phyloP scores from a whole-genome alignment of 768 basidiomycete genomes.

The Grammothele lineata region DNA sequence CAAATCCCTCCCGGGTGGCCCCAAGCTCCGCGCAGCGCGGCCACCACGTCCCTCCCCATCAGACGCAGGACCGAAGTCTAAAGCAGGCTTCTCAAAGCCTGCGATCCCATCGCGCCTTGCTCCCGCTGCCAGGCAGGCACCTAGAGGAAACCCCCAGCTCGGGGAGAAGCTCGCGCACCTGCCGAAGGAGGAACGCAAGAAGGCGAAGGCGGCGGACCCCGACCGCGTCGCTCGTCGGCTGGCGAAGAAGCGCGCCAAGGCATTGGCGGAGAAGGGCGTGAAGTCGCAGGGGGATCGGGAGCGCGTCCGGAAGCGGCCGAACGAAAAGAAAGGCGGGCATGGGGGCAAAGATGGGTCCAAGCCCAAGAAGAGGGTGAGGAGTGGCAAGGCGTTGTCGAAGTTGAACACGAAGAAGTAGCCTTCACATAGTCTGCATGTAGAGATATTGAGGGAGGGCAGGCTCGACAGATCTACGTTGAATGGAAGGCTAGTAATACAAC shows the following conservation, averaged over 20 bases:
- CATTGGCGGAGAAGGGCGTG: slow-evolving; percentile 41
- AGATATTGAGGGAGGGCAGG: too few relatives aligned
- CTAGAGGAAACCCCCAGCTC: slow-evolving; percentile 79
- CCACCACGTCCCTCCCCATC: slow-evolving; percentile 21
- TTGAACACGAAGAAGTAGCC: slow-evolving; percentile 54
- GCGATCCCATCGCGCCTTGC: slow-evolving; percentile 5
- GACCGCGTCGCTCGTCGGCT: slow-evolving; percentile 79
- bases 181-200: slow-evolving; percentile 83
- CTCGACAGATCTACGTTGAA: too few relatives aligned
- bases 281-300: slow-evolving; percentile 37
- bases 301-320: slow-evolving; percentile 40
- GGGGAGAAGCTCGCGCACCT: slow-evolving; percentile 75
- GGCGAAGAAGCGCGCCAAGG: slow-evolving; percentile 85
- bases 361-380: slow-evolving; percentile 45
- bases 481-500: slow-evolving; percentile 17
- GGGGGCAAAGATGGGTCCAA: slow-evolving; percentile 26
- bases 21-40: slow-evolving; percentile 22
- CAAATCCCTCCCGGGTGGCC: slow-evolving; percentile 58
- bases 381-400: slow-evolving; percentile 49
- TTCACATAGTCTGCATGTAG: too few relatives aligned
- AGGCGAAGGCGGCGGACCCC: slow-evolving; percentile 70
- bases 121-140: slow-evolving; percentile 30
- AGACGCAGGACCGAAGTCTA: background rate
- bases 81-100: background rate
- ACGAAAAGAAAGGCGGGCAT: slow-evolving; percentile 30